Evolutionary conservation across 805 yeast genomes (phyloP), one percentile per base, ranked within the genome.

Genomic region (Pichia scutulata): DNA sequence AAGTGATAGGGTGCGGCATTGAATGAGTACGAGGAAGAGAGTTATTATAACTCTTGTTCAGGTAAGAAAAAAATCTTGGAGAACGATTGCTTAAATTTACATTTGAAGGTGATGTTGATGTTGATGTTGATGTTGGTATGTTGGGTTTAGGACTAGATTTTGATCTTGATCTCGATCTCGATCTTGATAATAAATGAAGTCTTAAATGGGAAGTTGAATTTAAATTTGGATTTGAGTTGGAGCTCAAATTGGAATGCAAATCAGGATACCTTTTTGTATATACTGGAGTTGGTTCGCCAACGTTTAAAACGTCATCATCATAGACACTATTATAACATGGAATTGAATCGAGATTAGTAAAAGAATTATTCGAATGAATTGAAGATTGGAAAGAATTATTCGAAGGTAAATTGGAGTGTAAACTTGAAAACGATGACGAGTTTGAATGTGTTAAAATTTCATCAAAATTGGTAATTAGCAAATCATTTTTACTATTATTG

Each of bases 321-420:
- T 52, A 63, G 7, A 64, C 61, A 19, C 54, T 48, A 16, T 51
- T 52, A 45, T 65, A 65, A 2, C 55, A 55, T 1, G 69, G 69
- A 2, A 61, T 61, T 10, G 19, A 14, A 12, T 57, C 62, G 7
- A 42, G 21, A 26, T 39, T 36, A 23, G 33, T 19, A 5, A 16
- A 28, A 4, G 42, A 19, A 18, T 23, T 16, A 10, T 41, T 41
- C 14, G 30, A 25, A n/a, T 33, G 16, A 8, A 3, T 28, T 28
- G 8, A n/a, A 4, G 37, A 33, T 33, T 33, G 18, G 9, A 33
- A 33, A 7, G 18, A 28, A 28, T 28, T 9, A 33, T 33, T 33
- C n/a, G 37, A 33, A 16, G 10, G 7, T 12, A 33, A 33, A 30
- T 30, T 13, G 14, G 36, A 30, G 14, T 30, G 12, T 30, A 30